phyloP scores from a whole-genome alignment of 2,329 filamentous ascomycete species.

The Cytospora paraplurivora region DNA sequence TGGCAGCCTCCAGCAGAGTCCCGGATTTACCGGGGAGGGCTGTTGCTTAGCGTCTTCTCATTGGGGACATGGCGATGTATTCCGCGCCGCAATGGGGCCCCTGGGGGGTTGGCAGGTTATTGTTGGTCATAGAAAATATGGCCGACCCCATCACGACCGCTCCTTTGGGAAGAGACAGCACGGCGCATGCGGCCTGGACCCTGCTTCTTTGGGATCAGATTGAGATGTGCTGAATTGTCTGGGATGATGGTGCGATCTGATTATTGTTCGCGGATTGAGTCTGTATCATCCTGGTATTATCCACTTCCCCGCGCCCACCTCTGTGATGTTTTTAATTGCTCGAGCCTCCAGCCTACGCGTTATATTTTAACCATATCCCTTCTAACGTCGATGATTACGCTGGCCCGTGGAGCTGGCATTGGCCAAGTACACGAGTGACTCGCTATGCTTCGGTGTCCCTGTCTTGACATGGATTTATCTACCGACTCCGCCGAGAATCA shows the following conservation, averaged over 20 bases:
- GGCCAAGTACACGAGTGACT: too few relatives aligned
- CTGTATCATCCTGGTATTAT: background rate
- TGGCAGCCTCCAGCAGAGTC: background rate
- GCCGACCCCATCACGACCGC: slow-evolving; percentile 7
- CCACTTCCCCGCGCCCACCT: background rate
- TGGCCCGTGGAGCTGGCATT: too few relatives aligned
- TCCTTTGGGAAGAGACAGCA: slow-evolving; percentile 5
- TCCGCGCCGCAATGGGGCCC: slow-evolving; percentile 2
- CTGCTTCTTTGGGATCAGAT: background rate
- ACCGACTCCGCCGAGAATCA: too few relatives aligned
- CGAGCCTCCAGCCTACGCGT: background rate
- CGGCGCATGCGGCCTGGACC: background rate
- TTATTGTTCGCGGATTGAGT: background rate
- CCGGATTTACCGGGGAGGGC: background rate
- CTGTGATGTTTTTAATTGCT: background rate
- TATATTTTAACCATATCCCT: too few relatives aligned
- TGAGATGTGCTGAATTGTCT: background rate
- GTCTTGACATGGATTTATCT: too few relatives aligned
- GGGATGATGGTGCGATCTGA: background rate
- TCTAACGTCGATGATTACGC: too few relatives aligned
- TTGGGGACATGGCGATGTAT: background rate
- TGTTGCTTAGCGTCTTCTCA: background rate
- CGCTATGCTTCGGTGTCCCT: too few relatives aligned
- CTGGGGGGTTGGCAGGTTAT: slow-evolving; percentile 10
- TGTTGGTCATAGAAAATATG: slow-evolving; percentile 17